Base-by-base conservation (phyloP, 305 asterid genomes). In the Fraxinus xanthoxyloides region DNA sequence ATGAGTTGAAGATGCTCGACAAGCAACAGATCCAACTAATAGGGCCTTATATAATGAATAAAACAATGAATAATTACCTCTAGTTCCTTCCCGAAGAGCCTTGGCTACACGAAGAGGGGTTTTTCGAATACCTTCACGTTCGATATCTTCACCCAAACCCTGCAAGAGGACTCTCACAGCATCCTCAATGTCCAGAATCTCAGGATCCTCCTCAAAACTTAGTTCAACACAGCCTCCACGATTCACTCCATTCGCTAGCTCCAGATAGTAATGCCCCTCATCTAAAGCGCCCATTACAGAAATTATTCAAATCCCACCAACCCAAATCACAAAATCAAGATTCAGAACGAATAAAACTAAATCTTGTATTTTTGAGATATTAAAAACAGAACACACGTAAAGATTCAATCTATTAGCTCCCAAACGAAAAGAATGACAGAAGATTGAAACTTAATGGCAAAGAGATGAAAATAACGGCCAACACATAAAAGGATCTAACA, bases 71-170 rank as follows among this genome's bases (percentile, higher is more conserved):
- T 2, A 72, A 43, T 83, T 73, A 96, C 99, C 99, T 92, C 92
- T 83, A 1, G 99, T 94, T 56, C 98, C 99, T 82, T 94, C 97
- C 12, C 87, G 38, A 3, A 94, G 89, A 65, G 98, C 98, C 85
- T 93, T 93, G 31, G 99, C 99, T 4, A 94, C 98, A n/a, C 99
- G 98, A 81, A 87, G 89, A 78, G 99, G 99, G 12, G 99, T 96
- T 87, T 90, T 91, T 2, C 38, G 82, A 36, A 96, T 80, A 24
- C 98, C 98, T 89, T 96, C 98, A 21, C 98, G 94, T 81, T 93
- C 88, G 81, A 94, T 72, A 86, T 96, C 99, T 84, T 96, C 99
- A 51, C 97, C 99, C 90, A 94, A 88, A 56, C 98, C 98, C 36
- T 86, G 92, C 90, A 96, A 87, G 4, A 96, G 89, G 40, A 94